phyloP scores from a whole-genome alignment of 2,329 filamentous ascomycete species.

The Aphanocladium album region DNA sequence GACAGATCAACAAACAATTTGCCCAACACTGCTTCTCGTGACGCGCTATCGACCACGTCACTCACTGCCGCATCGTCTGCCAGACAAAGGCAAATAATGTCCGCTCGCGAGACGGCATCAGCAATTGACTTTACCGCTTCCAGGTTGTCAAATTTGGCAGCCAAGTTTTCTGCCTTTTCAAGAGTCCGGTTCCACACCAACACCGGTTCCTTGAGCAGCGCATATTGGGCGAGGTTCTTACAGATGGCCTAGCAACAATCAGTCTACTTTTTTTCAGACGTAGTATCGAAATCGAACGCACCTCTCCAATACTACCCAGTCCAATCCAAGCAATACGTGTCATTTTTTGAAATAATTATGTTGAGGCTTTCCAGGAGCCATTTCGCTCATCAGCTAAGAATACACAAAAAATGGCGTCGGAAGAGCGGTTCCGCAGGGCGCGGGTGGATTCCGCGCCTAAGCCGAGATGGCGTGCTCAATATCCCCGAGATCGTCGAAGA shows the following conservation, averaged over 20 bases:
- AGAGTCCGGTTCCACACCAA: background rate
- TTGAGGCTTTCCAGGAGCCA: background rate
- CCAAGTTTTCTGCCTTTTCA: background rate
- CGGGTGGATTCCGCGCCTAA: background rate
- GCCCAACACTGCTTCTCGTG: background rate
- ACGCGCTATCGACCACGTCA: background rate
- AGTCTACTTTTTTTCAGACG: too few relatives aligned
- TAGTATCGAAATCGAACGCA: background rate
- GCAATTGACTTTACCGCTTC: background rate
- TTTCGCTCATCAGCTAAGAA: background rate
- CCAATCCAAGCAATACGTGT: constrained; percentile 2
- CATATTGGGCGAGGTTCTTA: background rate
- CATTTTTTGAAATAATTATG: background rate
- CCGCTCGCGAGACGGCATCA: background rate
- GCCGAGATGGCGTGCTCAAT: background rate
- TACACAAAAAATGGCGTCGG: background rate
- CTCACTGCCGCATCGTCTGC: background rate
- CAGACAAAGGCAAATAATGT: constrained; percentile 8
- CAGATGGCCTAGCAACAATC: background rate
- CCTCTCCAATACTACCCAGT: constrained; percentile 1
- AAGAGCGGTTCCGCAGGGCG: background rate
- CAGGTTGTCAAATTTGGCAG: background rate
- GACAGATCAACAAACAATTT: constrained; percentile 8
- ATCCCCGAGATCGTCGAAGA: background rate
- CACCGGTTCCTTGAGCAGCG: background rate